Evolutionary conservation across 2,329 filamentous ascomycete species (phyloP), one percentile per base, ranked within the genome.

Genomic region (Malbranchea zuffiana): DNA sequence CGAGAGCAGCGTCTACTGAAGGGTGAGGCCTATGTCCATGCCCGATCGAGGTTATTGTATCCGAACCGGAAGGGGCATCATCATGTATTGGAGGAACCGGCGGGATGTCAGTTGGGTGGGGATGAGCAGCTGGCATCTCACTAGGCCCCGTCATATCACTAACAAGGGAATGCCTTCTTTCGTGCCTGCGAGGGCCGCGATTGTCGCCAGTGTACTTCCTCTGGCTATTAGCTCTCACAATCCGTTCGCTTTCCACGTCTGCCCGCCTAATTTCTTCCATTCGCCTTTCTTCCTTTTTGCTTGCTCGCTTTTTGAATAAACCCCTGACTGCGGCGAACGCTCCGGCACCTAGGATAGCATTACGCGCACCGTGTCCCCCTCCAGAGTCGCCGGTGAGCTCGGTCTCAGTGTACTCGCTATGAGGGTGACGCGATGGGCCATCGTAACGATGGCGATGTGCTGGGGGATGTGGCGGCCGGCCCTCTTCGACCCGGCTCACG

Each of bases 271-370:
- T 62, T 18, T 67, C 61, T 46, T 46, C 44, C 8, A 48, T 37
- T 6, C 44, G 40, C 8, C 42, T 37, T 16, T 46, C 41, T 35
- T 73, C 61, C 54, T 79, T 68, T 52, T 71, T 61, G 54, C 67
- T 56, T 47, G 73, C 66, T 47, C 75, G 60, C 56, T 76, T 68
- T 47, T 71, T 74, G 55, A 81, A 68, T 54, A 74, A 73, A 60
- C 72, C 78, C 28, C 60, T 59, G 20, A 68, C 36, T 3, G 62
- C 61, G 5, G 74, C 72, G 32, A 86, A 61, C 64, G 79, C 82
- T 6, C 80, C 81, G 21, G 80, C 63, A 2, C 80, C 80, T 17
- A 83, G 58, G 2, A 77, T 67, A 6, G 72, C 76, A 33, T 79
- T 74, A 15, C 67, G 69, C n/a, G 68, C 57, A 1, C 67, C 67